These are phyloP conservation scores for Chaetomium strumarium DNA, from an alignment of 2,329 filamentous ascomycete species.

Conservation along the genomic window DNA sequence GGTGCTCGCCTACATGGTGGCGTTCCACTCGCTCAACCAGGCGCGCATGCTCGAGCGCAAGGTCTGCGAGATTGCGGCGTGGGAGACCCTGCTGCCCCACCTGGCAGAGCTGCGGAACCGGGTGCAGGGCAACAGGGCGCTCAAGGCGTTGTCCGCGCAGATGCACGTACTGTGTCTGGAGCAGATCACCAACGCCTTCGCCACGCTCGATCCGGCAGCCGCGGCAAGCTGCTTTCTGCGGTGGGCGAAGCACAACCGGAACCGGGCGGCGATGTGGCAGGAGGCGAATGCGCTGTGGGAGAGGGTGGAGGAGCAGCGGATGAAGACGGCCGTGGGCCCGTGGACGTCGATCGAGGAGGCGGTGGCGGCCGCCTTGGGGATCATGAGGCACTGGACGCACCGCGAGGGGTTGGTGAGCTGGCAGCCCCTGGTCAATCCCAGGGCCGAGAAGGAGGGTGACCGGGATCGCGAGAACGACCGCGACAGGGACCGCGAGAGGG, in stretches of 20 bases:
- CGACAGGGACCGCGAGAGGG: constrained; percentile 6
- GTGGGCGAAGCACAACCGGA: constrained; percentile 28
- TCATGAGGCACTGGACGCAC: constrained; percentile 40
- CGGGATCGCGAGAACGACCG: not conserved
- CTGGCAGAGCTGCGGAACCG: constrained; percentile 37
- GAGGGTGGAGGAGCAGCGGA: constrained; percentile 27
- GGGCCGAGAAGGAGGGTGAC: constrained; percentile 3
- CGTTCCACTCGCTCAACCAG: constrained; percentile 46
- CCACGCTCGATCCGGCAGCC: constrained; percentile 26
- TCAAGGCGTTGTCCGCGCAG: constrained; percentile 39
- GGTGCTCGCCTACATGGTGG: constrained; percentile 47
- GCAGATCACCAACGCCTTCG: constrained; percentile 37
- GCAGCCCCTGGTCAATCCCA: constrained; percentile 33
- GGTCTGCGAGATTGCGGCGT: constrained; percentile 36
- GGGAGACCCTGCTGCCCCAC: constrained; percentile 42
- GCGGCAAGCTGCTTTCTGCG: constrained; percentile 18
- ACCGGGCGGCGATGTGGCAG: constrained; percentile 27
- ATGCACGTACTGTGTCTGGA: constrained; percentile 42
- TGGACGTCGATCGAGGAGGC: constrained; percentile 43
- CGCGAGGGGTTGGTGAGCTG: constrained; percentile 43
- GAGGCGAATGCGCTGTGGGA: constrained; percentile 28
- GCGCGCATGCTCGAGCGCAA: constrained; percentile 40
- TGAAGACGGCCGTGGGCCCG: constrained; percentile 32
- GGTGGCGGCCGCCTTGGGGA: constrained; percentile 33
- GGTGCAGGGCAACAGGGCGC: constrained; percentile 29